Conservation (phyloP, 1,284 basidiomycete species). For the Pseudozyma sp. region DNA sequence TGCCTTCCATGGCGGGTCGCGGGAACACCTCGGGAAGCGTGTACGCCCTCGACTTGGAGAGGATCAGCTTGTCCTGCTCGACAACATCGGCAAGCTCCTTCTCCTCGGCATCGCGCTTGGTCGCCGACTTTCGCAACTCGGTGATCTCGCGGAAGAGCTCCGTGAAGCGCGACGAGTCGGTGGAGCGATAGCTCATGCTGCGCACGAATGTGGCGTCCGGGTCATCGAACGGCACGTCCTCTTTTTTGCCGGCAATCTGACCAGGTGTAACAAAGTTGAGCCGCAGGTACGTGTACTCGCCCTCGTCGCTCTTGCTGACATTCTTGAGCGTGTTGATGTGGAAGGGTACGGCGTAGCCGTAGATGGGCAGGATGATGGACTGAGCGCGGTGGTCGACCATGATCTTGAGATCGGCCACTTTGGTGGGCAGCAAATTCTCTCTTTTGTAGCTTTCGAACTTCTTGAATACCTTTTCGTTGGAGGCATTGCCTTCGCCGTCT, state of each 20-base stretch:
- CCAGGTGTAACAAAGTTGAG: slow-evolving; percentile 99
- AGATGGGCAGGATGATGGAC: slow-evolving; percentile 89
- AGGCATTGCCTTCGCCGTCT: slow-evolving; percentile 74
- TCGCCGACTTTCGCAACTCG: slow-evolving; percentile 93
- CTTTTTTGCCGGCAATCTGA: slow-evolving; percentile 96
- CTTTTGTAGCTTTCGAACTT: slow-evolving; percentile 97
- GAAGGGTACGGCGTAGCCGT: slow-evolving; percentile 96
- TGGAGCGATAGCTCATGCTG: slow-evolving; percentile 91
- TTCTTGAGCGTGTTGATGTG: slow-evolving; percentile 99
- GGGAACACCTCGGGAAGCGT: slow-evolving; percentile 90
- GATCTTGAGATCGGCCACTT: slow-evolving; percentile 75
- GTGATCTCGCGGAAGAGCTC: slow-evolving; percentile 90
- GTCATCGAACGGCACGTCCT: slow-evolving; percentile 99
- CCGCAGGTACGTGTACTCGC: slow-evolving; percentile 90
- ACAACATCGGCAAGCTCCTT: slow-evolving; percentile 98
- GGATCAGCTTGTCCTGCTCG: slow-evolving; percentile 88
- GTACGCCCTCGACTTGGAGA: slow-evolving; percentile 75
- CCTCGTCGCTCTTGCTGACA: slow-evolving; percentile 95
- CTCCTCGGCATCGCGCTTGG: slow-evolving; percentile 96
- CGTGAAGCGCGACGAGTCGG: slow-evolving; percentile 88
- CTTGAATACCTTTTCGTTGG: slow-evolving; percentile 81
- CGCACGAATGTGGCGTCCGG: slow-evolving; percentile 96
- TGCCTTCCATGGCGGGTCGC: slow-evolving; percentile 90
- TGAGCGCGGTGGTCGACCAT: slow-evolving; percentile 89
- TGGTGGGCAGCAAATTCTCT: slow-evolving; percentile 83